phyloP scores from a whole-genome alignment of 495 filamentous ascomycete species.

The Peziza echinospora region DNA sequence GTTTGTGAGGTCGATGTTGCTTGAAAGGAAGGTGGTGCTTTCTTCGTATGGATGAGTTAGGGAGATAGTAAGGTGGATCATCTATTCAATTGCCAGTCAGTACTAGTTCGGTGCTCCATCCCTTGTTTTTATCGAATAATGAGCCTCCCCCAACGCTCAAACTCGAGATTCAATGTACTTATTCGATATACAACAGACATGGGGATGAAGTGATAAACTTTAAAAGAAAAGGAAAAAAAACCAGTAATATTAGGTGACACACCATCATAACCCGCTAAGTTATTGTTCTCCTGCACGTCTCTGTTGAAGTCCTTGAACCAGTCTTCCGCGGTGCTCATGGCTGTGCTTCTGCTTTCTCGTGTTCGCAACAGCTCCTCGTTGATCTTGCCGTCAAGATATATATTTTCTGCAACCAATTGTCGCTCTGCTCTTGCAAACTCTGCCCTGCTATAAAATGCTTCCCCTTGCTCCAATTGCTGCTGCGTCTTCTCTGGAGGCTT shows the following conservation, averaged over 20 bases:
- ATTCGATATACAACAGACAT: not conserved
- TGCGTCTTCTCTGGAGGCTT: too few species aligned
- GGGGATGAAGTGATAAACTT: not conserved
- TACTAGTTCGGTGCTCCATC: too few species aligned
- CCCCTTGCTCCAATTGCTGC: too few species aligned
- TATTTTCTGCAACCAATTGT: too few species aligned
- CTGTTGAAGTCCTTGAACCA: slow-evolving; percentile 18
- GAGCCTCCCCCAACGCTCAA: too few species aligned
- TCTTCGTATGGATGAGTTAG: slow-evolving; percentile 3
- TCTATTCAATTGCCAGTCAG: slow-evolving; percentile 9
- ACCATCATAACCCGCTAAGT: slow-evolving; percentile 18
- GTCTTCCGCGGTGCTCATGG: slow-evolving; percentile 14
- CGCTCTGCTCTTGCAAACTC: too few species aligned
- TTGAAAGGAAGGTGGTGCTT: slow-evolving; percentile 2
- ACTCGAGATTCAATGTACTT: too few species aligned
- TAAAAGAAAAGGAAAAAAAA: not conserved
- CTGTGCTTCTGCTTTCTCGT: slow-evolving; percentile 2
- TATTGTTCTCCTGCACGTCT: slow-evolving; percentile 14
- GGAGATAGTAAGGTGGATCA: slow-evolving; percentile 18
- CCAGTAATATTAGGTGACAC: not conserved
- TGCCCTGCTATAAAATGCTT: too few species aligned
- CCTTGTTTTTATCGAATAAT: not conserved
- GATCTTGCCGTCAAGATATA: not conserved
- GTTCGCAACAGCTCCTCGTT: not conserved
- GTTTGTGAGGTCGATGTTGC: not conserved